Evolutionary conservation across 305 asterid genomes (phyloP).

Genomic region (Fraxinus greggii): DNA sequence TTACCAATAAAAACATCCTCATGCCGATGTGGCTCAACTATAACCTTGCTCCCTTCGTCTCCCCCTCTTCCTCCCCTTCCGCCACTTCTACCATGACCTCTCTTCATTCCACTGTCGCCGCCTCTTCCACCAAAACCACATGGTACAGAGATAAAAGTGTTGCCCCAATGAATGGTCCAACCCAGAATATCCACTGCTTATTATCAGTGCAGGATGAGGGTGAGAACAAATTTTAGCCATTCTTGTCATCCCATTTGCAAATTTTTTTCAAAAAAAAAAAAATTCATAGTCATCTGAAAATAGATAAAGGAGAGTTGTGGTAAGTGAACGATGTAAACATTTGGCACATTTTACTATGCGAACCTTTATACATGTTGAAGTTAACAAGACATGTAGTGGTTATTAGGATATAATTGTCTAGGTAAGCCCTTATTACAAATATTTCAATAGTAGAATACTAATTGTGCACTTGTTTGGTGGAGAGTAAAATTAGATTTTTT

Average conservation of each 20-base stretch:
- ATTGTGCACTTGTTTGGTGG: no score
- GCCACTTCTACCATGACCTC: slow-evolving; percentile 46
- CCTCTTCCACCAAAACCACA: slow-evolving; percentile 47
- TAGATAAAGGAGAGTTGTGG: not conserved
- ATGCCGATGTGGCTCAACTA: slow-evolving; percentile 92
- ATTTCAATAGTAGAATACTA: no score
- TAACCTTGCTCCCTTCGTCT: slow-evolving; percentile 54
- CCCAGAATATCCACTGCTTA: no score
- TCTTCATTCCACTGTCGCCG: slow-evolving; percentile 36
- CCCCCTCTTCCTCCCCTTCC: slow-evolving; percentile 27
- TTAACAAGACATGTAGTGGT: no score
- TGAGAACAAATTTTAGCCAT: no score
- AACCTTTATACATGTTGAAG: no score
- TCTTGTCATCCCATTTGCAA: no score
- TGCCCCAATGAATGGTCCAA: no score
- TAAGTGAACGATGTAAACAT: not conserved
- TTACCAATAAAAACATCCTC: slow-evolving; percentile 80
- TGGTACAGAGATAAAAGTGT: no score
- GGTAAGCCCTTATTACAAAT: not conserved
- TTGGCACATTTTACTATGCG: not conserved
- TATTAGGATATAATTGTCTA: not conserved
- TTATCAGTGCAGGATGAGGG: no score
- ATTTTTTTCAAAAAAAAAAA: fast-evolving
- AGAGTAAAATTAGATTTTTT: no score
- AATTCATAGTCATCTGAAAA: not conserved